A percentile compares a stretch with the other conserved stretches of the same genome.
Evolutionary conservation across 495 filamentous ascomycete genomes (phyloP).

Genomic region (Neurospora terricola): DNA sequence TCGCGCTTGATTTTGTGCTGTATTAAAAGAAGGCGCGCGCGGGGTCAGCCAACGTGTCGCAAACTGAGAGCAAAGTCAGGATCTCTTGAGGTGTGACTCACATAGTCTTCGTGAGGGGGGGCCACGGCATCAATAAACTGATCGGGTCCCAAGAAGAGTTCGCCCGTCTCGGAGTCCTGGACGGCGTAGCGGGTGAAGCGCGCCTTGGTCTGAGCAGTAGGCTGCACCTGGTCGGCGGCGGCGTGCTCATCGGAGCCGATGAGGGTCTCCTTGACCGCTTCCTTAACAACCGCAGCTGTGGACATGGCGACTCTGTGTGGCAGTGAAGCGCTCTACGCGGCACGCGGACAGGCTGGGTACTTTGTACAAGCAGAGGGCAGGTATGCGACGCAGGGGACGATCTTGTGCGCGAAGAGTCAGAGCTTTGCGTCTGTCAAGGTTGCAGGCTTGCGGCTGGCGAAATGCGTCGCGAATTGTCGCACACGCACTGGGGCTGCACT

Average conservation of each 20-base stretch:
- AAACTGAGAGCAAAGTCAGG: conserved; percentile 8
- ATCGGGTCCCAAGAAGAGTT: conserved; percentile 68
- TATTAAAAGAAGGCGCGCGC: not conserved
- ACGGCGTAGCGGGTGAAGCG: conserved; percentile 69
- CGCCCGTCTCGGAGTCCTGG: conserved; percentile 64
- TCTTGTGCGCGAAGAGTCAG: not conserved
- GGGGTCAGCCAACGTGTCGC: conserved; percentile 14
- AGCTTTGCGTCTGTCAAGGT: not conserved
- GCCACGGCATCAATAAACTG: conserved; percentile 88
- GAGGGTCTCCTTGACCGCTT: conserved; percentile 66
- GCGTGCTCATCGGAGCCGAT: conserved; percentile 51
- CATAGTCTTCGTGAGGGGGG: conserved; percentile 80
- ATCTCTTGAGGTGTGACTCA: conserved; percentile 37
- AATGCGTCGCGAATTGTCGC: not conserved
- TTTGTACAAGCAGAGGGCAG: not conserved
- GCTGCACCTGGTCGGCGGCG: conserved; percentile 25
- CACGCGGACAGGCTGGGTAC: not conserved
- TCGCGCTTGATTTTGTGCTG: conserved; percentile 96
- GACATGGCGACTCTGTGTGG: conserved; percentile 22
- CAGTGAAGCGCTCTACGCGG: conserved; percentile 1
- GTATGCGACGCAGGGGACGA: not conserved
- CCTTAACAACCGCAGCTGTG: conserved; percentile 44
- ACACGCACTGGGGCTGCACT: not conserved
- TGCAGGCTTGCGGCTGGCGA: not conserved
- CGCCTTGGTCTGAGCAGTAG: conserved; percentile 59